Evolutionary conservation across 805 yeast genomes (phyloP), one percentile per base, ranked within the genome.

Genomic region (Myxozyma geophila): DNA sequence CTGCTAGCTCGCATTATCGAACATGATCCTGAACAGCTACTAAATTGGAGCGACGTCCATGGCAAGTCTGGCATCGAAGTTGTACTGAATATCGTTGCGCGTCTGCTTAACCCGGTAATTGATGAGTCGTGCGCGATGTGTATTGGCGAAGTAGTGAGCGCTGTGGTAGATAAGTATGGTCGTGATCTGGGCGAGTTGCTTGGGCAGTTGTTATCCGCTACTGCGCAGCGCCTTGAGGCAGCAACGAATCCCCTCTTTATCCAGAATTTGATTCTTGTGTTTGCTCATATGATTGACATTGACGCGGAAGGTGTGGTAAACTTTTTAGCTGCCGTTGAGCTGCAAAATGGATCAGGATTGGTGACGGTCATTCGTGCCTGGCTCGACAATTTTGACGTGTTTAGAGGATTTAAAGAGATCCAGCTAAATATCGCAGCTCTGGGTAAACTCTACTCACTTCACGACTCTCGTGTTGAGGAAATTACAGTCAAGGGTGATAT

Each of bases 91-190:
- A 83, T 88, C 13, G 85, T 88, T 1, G 83, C 89, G 2, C 86
- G 86, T 70, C 83, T 91, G 58, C 80, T 93, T 39, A 84, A 89
- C 0, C 90, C 96, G 0, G 78, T 55, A 7, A 36, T 89, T 61
- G 82, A 88, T 15, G 98, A 92, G 69, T 83, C 88, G 50, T 97
- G 96, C 0, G 92, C 96, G 0, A 80, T 87, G 76, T 87, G 89
- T 62, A 83, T 90, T 50, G 98, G 93, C 12, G 86, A 70, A 7
- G 82, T 89, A 23, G 85, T 89, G 1, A 79, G 83, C 10, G 82
- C 87, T 0, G 78, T 88, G 40, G 79, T 89, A 43, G 82, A 83
- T 19, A 82, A 82, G 55, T 67, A 53, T 43, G 78, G 82, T 3
- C 69, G 68, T 17, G 77, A 77, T 58, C 71, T 80, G 6, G 74